Percentiles rank a stretch among this genome's conserved stretches.
Conservation (phyloP, 768 basidiomycete species). For the Xerocomus brunneocitrinus region DNA sequence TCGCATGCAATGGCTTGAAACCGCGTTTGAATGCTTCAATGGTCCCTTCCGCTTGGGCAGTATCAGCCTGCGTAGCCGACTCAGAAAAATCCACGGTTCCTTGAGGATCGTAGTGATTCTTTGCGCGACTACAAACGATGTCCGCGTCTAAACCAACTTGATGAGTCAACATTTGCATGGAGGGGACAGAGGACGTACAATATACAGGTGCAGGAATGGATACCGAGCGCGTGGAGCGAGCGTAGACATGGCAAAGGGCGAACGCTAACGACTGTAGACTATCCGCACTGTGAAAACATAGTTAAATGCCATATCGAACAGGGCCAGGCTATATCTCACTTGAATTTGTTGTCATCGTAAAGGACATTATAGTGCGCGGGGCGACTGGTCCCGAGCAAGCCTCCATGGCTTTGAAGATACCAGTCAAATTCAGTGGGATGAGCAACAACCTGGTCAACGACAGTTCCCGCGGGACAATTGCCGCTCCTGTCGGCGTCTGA, state of each 20-base stretch:
- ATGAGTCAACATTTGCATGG: background rate
- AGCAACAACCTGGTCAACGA: constrained; percentile 65
- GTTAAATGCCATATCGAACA: constrained; percentile 4
- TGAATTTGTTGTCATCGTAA: constrained; percentile 55
- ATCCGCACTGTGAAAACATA: constrained; percentile 44
- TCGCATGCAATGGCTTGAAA: constrained; percentile 54
- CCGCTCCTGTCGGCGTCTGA: constrained; percentile 59
- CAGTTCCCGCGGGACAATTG: constrained; percentile 75
- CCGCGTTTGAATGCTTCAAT: constrained; percentile 46
- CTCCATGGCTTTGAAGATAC: constrained; percentile 74
- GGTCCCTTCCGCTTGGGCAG: constrained; percentile 36
- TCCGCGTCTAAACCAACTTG: constrained; percentile 56
- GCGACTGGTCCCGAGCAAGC: constrained; percentile 70
- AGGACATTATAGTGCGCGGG: constrained; percentile 52
- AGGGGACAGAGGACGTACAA: constrained; percentile 41
- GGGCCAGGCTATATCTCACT: constrained; percentile 29
- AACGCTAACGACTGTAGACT: constrained; percentile 68
- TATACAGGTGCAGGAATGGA: constrained; percentile 83
- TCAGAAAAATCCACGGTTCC: constrained; percentile 57
- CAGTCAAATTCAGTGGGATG: constrained; percentile 76
- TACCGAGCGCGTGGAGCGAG: constrained; percentile 73
- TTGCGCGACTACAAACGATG: constrained; percentile 70
- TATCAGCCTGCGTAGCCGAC: constrained; percentile 45
- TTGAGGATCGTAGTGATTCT: constrained; percentile 73
- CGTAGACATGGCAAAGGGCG: constrained; percentile 77